phyloP scores from a whole-genome alignment of 2,329 filamentous ascomycete species.

The Samsoniella hepiali region DNA sequence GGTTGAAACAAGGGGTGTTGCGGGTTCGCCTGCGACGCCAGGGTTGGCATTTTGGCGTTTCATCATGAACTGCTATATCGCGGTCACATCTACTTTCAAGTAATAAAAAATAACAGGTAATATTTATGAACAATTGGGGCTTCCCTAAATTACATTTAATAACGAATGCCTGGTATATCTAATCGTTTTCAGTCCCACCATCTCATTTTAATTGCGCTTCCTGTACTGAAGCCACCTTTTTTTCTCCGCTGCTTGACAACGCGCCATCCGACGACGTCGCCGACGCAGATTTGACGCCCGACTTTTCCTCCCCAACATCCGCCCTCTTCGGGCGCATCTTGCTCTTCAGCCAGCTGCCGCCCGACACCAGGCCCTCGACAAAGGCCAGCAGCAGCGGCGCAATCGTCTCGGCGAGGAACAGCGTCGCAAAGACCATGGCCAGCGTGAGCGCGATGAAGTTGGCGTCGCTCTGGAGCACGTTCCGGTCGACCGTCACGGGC shows the following conservation, averaged over 20 bases:
- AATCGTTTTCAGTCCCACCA: neutral
- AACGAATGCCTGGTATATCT: neutral
- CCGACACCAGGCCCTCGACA: conserved; percentile 23
- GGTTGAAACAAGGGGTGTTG: conserved; percentile 21
- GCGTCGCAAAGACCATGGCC: conserved; percentile 24
- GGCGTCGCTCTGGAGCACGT: conserved; percentile 19
- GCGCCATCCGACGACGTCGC: neutral
- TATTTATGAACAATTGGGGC: neutral
- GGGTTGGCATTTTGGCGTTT: conserved; percentile 9
- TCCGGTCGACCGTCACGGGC: conserved; percentile 22
- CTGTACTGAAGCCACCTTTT: neutral
- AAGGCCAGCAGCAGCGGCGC: conserved; percentile 21
- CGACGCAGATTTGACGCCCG: no score
- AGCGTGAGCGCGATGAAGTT: conserved; percentile 22
- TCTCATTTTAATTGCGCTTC: neutral
- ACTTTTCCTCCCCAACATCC: neutral
- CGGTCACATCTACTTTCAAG: no score
- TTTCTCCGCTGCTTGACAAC: neutral
- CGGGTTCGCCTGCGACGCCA: conserved; percentile 18
- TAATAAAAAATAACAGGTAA: neutral
- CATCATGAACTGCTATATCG: neutral
- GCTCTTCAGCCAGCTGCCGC: conserved; percentile 4
- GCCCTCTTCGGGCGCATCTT: neutral
- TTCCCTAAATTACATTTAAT: no score
- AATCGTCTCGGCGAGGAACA: conserved; percentile 24